These are phyloP conservation scores for Diutina pseudorugosa DNA, from an alignment of 1,139 yeast genomes.

Conservation along the genomic window DNA sequence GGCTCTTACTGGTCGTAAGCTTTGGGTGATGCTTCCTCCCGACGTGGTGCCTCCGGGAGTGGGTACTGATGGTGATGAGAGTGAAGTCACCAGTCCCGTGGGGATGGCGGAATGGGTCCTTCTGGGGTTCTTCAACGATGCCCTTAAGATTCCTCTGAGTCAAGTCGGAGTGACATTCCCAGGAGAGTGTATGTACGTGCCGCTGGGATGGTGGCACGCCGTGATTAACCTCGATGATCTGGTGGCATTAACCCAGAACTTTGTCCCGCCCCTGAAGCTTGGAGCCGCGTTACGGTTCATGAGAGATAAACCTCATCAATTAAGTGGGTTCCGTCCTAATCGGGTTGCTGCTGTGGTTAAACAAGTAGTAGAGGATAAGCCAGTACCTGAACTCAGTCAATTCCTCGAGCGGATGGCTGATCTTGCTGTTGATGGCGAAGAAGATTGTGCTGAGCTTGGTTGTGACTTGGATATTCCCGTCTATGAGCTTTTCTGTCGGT, in stretches of 20 bases:
- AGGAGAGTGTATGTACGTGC: constrained; percentile 81
- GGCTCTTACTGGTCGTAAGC: constrained; percentile 57
- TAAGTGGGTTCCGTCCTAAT: constrained; percentile 64
- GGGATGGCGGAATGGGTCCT: constrained; percentile 88
- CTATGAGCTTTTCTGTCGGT: constrained; percentile 41
- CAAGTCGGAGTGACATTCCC: constrained; percentile 64
- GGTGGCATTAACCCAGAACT: constrained; percentile 78
- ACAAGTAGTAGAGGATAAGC: constrained; percentile 10
- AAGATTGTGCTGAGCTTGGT: constrained; percentile 32
- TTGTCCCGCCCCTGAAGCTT: constrained; percentile 56
- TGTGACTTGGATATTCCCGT: constrained; percentile 32
- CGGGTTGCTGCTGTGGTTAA: constrained; percentile 31
- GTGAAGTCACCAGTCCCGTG: constrained; percentile 85
- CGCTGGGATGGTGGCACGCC: constrained; percentile 94
- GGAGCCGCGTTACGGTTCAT: constrained; percentile 55
- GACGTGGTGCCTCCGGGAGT: constrained; percentile 75
- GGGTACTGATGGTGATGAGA: constrained; percentile 59
- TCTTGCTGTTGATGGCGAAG: constrained; percentile 14
- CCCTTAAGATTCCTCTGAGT: constrained; percentile 35
- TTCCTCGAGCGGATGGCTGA: constrained; percentile 12
- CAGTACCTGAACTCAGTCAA: constrained; percentile 8
- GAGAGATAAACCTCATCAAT: constrained; percentile 52
- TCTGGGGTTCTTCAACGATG: constrained; percentile 66
- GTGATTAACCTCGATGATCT: constrained; percentile 75
- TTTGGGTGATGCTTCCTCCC: constrained; percentile 88